Evolutionary conservation across 2,329 filamentous ascomycete genomes (phyloP), one percentile per base, ranked within the genome.

Genomic region (Xylaria arbuscula): DNA sequence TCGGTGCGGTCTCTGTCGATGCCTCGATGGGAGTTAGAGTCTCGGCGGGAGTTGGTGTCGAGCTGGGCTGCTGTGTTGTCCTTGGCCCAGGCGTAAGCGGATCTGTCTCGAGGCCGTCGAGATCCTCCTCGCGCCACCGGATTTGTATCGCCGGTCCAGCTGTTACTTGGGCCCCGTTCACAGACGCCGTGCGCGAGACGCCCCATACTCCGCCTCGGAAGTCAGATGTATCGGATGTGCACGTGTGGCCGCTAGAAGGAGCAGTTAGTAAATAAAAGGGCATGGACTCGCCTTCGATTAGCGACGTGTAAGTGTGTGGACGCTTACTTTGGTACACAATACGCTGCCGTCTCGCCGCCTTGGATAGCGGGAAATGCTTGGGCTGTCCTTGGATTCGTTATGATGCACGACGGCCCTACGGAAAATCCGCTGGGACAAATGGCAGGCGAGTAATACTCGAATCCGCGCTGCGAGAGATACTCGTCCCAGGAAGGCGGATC

Each of bases 171-270:
- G 66, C 62, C 56, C 65, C 59, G 57, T 57, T 54, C 51, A 57
- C 57, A 32, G 70, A 62, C 22, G 70, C 80, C 78, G 73, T 67
- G 50, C 66, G 55, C 57, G 67, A 64, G 59, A 73, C 65, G 38
- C 72, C 72, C 72, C 74, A 70, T 19, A 71, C 59, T 11, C 72
- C 56, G 8, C 70, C 70, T 1, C 68, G 65, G 28, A 70, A 73
- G 66, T 73, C 72, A 11, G 68, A 62, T 6, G 78, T 80, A 61
- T 83, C 81, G 1, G 80, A 80, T 1, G 81, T 81, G 69, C 81
- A 83, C 3, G 76, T 74, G 57, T 80, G 77, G 10, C 80, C 81
- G 19, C 76, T 80, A 55, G 24, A 19, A 17, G 47, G n/a, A 9
- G 9, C 17, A 24, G 57, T 68, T 1, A 68, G 67, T 45, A 48